These are phyloP conservation scores for Wickerhamiella pararugosa DNA, from an alignment of 1,139 yeast species.

Conservation along the genomic window DNA sequence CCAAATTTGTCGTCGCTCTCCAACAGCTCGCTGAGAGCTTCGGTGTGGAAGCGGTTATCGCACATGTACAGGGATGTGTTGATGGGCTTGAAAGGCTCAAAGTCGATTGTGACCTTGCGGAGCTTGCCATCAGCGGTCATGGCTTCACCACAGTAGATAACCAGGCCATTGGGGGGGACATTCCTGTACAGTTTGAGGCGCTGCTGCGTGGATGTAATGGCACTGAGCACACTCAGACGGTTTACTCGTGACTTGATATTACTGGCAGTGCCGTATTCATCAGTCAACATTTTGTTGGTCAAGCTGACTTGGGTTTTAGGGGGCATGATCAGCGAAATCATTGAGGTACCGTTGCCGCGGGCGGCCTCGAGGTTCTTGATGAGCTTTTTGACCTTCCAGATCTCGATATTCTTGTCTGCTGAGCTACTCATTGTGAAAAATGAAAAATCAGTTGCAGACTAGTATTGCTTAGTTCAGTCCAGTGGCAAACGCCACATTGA, in stretches of 20 bases:
- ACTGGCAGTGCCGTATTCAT: slow-evolving; percentile 97
- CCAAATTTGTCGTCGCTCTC: slow-evolving; percentile 95
- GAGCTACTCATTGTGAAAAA: slow-evolving; percentile 25
- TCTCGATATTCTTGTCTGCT: slow-evolving; percentile 93
- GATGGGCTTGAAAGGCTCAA: slow-evolving; percentile 66
- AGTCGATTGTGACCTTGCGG: slow-evolving; percentile 18
- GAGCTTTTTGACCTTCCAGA: slow-evolving; percentile 90
- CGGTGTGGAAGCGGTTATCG: slow-evolving; percentile 97
- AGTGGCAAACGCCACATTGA: no score
- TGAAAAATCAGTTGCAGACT: no score
- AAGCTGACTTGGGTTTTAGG: slow-evolving; percentile 89
- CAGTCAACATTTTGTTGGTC: slow-evolving; percentile 82
- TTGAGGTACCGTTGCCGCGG: slow-evolving; percentile 96
- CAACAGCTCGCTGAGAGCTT: slow-evolving; percentile 81
- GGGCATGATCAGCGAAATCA: slow-evolving; percentile 88
- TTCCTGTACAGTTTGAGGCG: slow-evolving; percentile 76
- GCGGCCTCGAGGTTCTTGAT: slow-evolving; percentile 68
- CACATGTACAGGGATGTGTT: slow-evolving; percentile 90
- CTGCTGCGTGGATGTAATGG: slow-evolving; percentile 96
- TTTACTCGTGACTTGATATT: slow-evolving; percentile 95
- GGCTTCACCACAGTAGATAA: slow-evolving; percentile 95
- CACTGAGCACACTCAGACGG: slow-evolving; percentile 85
- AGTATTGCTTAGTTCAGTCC: no score
- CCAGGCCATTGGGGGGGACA: slow-evolving; percentile 90
- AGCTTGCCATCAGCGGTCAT: slow-evolving; percentile 84